Percentiles rank a stretch among this genome's conserved stretches.
Evolutionary conservation across 805 yeast species (phyloP).

Genomic region (Kuraishia ogatae): DNA sequence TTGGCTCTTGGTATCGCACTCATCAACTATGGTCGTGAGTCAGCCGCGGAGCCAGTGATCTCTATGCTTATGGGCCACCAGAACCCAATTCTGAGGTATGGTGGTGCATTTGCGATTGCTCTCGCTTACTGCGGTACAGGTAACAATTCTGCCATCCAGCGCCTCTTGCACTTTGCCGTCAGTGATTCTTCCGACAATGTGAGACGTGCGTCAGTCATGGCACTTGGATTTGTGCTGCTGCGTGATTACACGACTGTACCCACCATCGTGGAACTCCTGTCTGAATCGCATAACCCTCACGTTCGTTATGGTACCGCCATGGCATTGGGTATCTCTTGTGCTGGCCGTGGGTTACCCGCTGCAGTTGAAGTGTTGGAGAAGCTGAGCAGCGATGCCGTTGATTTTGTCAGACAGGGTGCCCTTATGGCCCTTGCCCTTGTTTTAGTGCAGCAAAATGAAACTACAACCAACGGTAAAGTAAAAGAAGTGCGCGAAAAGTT

Average conservation of each 20-base stretch:
- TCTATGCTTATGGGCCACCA: constrained; percentile 62
- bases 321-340: constrained; percentile 96
- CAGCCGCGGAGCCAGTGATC: constrained; percentile 63
- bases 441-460: constrained; percentile 80
- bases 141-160: constrained; percentile 76
- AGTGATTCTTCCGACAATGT: constrained; percentile 96
- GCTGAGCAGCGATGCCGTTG: constrained; percentile 86
- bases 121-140: constrained; percentile 97
- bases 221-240: constrained; percentile 82
- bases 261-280: constrained; percentile 82
- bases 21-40: constrained; percentile 80
- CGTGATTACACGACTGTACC: constrained; percentile 93
- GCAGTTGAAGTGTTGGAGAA: constrained; percentile 93
- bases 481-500: constrained; percentile 65
- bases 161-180: constrained; percentile 85
- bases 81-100: constrained; percentile 82
- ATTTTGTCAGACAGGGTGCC: constrained; percentile 97
- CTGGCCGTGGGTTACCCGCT: constrained; percentile 82
- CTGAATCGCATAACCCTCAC: constrained; percentile 95
- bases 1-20: constrained; percentile 84
- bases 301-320: constrained; percentile 97
- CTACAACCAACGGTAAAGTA: constrained; percentile 63
- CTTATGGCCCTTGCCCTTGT: constrained; percentile 88
- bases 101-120: constrained; percentile 92
- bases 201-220: constrained; percentile 90